Evolutionary conservation across 768 basidiomycete species (phyloP), one percentile per base, ranked within the genome.

Genomic region (Termitomyces sp.): DNA sequence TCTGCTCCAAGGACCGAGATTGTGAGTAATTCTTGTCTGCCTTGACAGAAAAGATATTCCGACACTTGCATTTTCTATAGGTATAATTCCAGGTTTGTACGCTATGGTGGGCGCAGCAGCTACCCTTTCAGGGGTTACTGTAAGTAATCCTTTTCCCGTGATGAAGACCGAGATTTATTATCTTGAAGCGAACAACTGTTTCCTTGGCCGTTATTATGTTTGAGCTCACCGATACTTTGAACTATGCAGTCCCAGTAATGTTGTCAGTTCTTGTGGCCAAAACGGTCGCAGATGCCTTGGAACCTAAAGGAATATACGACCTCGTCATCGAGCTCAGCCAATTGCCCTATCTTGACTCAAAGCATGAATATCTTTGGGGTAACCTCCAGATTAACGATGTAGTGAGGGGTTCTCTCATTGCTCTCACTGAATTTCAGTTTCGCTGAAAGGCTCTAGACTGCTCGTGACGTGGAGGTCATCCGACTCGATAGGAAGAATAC

Each of bases 51-150:
- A 42, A 55, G 24, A 51, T 57, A 5, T 30, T 45, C 45, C 30
- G 37, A 45, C n/a, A n/a, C 43, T 32, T n/a, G 7, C 32, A 32
- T 44, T 39, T 27, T 40, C 16, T 12, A 22, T 56, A 82, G 81
- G 80, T 61, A 78, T 98, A 52, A 76, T 95, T 14, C 95, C 95
- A 9, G 96, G 96, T 3, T 73, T 95, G 36, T 96, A 96, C 72
- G 93, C 93, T 4, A 95, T 97, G 92, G 91, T 94, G 26, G 97
- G 97, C 33, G 97, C 97, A 1, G 96, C 95, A 1, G 94, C 95
- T 0, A 80, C 94, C 0, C 77, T 99, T 46, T 95, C 95, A 30
- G 96, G 97, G n/a, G 95, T 98, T 16, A 98, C 96, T 53, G 87
- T 93, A 57, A 74, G 87, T 64, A 49, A 22, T 39, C 37, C 27